Conservation (phyloP, 495 filamentous ascomycete genomes). For the Aspergillus hancockii region DNA sequence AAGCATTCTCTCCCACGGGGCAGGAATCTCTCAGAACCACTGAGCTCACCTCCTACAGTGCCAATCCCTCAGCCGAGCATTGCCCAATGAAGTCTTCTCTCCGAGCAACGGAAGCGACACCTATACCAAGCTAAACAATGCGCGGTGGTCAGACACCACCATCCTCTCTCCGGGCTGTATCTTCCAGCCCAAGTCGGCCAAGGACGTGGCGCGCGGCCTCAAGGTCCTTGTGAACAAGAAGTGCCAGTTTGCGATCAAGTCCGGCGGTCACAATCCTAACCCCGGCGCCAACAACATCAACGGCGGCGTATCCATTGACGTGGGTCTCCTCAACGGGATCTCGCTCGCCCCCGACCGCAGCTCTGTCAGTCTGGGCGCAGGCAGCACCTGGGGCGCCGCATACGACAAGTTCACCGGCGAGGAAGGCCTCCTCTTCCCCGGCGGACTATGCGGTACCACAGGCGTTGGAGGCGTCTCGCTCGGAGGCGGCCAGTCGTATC, state of each 20-base stretch:
- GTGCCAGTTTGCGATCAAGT: conserved; percentile 48
- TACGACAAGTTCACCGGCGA: conserved; percentile 34
- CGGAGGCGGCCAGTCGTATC: conserved; percentile 45
- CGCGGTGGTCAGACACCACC: conserved; percentile 35
- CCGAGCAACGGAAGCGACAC: not conserved
- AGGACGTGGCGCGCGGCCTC: conserved; percentile 39
- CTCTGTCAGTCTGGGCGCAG: conserved; percentile 40
- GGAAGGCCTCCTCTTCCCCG: conserved; percentile 33
- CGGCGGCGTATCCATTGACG: conserved; percentile 53
- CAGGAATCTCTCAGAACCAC: no score
- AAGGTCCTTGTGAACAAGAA: conserved; percentile 21
- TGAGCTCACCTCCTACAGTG: no score
- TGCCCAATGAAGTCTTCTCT: no score
- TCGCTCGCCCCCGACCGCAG: conserved; percentile 31
- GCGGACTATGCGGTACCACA: conserved; percentile 42
- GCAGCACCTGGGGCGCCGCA: conserved; percentile 39
- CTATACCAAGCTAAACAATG: conserved; percentile 11
- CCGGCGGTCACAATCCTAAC: conserved; percentile 46
- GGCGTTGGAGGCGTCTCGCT: conserved; percentile 45
- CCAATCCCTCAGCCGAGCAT: no score
- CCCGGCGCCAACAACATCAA: conserved; percentile 39
- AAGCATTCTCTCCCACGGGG: no score
- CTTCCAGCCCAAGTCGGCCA: conserved; percentile 30
- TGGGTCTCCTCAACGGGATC: conserved; percentile 42
- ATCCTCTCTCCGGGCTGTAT: conserved; percentile 36